Evolutionary conservation across 2,329 filamentous ascomycete genomes (phyloP).

Genomic region (Elsinoe ampelina): DNA sequence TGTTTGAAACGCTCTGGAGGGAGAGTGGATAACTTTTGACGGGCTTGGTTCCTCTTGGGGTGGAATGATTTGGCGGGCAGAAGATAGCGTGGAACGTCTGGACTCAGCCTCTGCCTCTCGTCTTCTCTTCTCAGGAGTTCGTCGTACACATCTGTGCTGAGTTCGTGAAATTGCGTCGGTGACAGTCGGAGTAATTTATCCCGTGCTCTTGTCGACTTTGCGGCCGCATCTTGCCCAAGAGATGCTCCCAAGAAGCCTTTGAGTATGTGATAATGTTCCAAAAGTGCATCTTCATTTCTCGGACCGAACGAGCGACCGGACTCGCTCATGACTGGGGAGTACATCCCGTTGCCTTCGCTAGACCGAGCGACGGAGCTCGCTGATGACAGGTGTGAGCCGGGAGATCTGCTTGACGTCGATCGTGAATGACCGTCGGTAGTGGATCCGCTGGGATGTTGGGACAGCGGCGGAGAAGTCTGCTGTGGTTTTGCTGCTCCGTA

Average conservation of each 20-base stretch:
- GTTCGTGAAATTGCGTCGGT: constrained; percentile 87
- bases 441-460: constrained; percentile 32
- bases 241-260: constrained; percentile 64
- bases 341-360: constrained; percentile 67
- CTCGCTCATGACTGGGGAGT: constrained; percentile 43
- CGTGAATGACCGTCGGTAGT: constrained; percentile 24
- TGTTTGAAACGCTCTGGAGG: constrained; percentile 81
- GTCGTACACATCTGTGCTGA: constrained; percentile 96
- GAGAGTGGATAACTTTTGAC: constrained; percentile 85
- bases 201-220: constrained; percentile 71
- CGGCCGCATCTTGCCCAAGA: constrained; percentile 60
- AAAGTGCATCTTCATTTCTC: constrained; percentile 56
- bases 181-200: constrained; percentile 90
- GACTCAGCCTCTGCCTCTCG: constrained; percentile 38
- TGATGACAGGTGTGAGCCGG: constrained; percentile 58
- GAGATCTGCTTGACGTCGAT: constrained; percentile 14
- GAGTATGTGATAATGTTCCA: constrained; percentile 73
- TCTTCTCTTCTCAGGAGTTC: constrained; percentile 82
- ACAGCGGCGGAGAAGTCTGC: constrained; percentile 25
- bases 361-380: constrained; percentile 80
- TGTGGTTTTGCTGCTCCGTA: constrained; percentile 21
- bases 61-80: constrained; percentile 85
- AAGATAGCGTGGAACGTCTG: constrained; percentile 59
- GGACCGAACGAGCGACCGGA: constrained; percentile 17
- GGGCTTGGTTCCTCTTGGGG: constrained; percentile 94